phyloP scores from a whole-genome alignment of 305 asterid genomes.

The Fraxinus greggii region DNA sequence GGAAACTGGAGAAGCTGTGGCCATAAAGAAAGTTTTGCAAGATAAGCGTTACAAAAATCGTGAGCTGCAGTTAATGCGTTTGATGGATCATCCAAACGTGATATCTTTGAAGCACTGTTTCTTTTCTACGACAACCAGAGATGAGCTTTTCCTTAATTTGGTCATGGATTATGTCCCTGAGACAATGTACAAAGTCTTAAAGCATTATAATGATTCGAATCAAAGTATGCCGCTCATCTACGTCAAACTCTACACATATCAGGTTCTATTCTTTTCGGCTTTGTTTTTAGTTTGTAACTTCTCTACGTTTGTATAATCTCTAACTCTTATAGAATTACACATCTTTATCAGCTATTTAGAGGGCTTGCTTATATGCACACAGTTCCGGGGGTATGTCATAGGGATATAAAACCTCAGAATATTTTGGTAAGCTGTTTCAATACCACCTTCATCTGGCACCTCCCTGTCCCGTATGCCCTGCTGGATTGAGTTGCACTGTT shows the following conservation, averaged over 20 bases:
- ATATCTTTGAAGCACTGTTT: slow-evolving; percentile 75
- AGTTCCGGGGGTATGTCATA: slow-evolving; percentile 85
- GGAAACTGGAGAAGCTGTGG: slow-evolving; percentile 84
- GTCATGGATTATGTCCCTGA: slow-evolving; percentile 92
- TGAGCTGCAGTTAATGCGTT: slow-evolving; percentile 79
- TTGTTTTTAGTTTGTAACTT: not conserved
- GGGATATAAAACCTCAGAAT: slow-evolving; percentile 96
- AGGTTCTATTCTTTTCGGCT: slow-evolving; percentile 37
- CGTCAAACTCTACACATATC: slow-evolving; percentile 82
- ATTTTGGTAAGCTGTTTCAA: slow-evolving; percentile 57
- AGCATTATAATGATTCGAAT: slow-evolving; percentile 73
- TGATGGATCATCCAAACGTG: slow-evolving; percentile 83
- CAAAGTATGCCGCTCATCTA: slow-evolving; percentile 80
- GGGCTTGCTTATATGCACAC: slow-evolving; percentile 87
- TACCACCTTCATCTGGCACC: not conserved
- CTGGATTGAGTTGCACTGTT: not conserved
- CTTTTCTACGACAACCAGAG: slow-evolving; percentile 81
- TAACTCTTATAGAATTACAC: slow-evolving; percentile 12
- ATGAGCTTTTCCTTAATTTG: slow-evolving; percentile 84
- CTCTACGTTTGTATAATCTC: not conserved
- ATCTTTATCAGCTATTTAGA: slow-evolving; percentile 66
- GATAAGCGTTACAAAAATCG: slow-evolving; percentile 83
- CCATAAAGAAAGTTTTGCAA: slow-evolving; percentile 83
- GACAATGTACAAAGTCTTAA: slow-evolving; percentile 70
- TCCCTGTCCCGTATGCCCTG: not conserved